phyloP scores from a whole-genome alignment of 495 filamentous ascomycete species.

The Annulohypoxylon stygium region DNA sequence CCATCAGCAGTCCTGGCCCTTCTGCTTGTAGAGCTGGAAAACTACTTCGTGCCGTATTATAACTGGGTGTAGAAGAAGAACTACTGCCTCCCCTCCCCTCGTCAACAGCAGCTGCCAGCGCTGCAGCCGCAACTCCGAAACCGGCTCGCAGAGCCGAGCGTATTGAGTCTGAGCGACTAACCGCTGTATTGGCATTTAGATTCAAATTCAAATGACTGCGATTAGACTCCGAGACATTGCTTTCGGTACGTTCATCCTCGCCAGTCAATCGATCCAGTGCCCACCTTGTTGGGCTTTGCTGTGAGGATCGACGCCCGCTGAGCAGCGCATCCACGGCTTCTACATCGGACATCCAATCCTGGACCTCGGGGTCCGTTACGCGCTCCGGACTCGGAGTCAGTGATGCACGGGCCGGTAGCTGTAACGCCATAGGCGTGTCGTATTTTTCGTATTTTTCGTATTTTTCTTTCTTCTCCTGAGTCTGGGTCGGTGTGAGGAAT shows the following conservation, averaged over 20 bases:
- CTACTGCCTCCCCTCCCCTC: slow-evolving; percentile 53
- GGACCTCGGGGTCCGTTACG: slow-evolving; percentile 65
- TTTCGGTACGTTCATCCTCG: slow-evolving; percentile 53
- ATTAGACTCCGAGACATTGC: slow-evolving; percentile 57
- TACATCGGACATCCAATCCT: slow-evolving; percentile 72
- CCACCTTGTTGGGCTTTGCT: not conserved
- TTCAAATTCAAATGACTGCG: slow-evolving; percentile 48
- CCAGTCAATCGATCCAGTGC: slow-evolving; percentile 19
- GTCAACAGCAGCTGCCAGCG: slow-evolving; percentile 38
- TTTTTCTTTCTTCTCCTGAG: not conserved
- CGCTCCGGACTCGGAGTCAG: slow-evolving; percentile 51
- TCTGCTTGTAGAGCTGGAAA: slow-evolving; percentile 74
- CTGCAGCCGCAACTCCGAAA: slow-evolving; percentile 43
- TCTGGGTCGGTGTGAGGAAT: slow-evolving; percentile 57
- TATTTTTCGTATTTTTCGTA: slow-evolving; percentile 44
- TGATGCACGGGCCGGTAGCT: slow-evolving; percentile 42
- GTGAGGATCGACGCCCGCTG: slow-evolving; percentile 37
- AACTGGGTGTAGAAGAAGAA: slow-evolving; percentile 67
- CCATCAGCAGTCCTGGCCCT: slow-evolving; percentile 71
- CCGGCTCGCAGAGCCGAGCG: slow-evolving; percentile 43
- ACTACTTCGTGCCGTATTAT: slow-evolving; percentile 74
- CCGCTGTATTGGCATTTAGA: not conserved
- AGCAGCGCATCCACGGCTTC: slow-evolving; percentile 66
- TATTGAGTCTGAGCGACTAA: slow-evolving; percentile 51
- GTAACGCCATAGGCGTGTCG: slow-evolving; percentile 41